phyloP scores from a whole-genome alignment of 306 rosid genomes.

The Cyclanthera cordifolia region DNA sequence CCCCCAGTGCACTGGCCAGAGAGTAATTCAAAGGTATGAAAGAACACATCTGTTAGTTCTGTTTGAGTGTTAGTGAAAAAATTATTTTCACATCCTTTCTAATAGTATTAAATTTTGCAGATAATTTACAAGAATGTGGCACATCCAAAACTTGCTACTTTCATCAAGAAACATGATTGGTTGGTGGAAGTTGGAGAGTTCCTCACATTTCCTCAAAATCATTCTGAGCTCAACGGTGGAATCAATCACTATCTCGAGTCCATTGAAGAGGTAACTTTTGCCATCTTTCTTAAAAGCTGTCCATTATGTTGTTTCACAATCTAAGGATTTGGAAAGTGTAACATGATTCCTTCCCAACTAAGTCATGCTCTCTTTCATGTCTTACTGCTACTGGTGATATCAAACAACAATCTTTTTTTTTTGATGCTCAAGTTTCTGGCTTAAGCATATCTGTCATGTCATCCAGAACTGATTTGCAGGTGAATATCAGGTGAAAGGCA shows the following conservation, averaged over 20 bases:
- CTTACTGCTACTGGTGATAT: background rate
- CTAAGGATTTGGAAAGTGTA: background rate
- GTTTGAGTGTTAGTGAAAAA: background rate
- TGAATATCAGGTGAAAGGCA: background rate
- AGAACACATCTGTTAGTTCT: conserved; percentile 1
- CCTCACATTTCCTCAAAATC: conserved; percentile 74
- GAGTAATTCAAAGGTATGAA: conserved; percentile 65
- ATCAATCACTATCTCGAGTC: conserved; percentile 82
- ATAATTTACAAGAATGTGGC: conserved; percentile 77
- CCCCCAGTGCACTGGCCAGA: conserved; percentile 66
- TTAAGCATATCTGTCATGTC: background rate
- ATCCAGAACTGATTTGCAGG: background rate
- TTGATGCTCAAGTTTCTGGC: background rate
- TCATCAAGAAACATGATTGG: conserved; percentile 65
- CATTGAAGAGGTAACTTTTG: conserved; percentile 68
- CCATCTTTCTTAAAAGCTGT: background rate
- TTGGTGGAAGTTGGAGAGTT: conserved; percentile 55
- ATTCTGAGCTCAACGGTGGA: conserved; percentile 70
- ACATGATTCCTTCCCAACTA: background rate
- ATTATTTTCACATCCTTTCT: conserved; percentile 19
- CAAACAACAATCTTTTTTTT: background rate
- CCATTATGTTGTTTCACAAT: background rate
- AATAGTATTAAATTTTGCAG: conserved; percentile 39
- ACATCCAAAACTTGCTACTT: conserved; percentile 79
- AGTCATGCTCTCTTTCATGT: conserved; percentile 3